Evolutionary conservation across 2,329 filamentous ascomycete species (phyloP).

Genomic region (Mollisia scopiformis): DNA sequence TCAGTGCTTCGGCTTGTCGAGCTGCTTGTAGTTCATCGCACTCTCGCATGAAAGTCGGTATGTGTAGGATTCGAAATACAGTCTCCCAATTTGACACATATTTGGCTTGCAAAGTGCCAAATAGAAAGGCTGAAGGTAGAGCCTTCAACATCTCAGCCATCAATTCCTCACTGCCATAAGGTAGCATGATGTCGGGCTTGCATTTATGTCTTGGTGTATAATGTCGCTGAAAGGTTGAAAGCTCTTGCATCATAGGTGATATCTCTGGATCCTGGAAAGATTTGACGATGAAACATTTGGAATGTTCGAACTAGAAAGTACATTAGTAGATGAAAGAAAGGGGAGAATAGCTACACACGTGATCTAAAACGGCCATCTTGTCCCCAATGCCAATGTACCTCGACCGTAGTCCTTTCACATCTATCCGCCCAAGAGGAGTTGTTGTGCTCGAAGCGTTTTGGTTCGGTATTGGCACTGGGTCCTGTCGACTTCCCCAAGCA

Average conservation of each 20-base stretch:
- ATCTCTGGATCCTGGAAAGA: conserved; percentile 17
- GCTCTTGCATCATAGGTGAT: conserved; percentile 13
- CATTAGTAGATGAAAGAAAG: too few species aligned
- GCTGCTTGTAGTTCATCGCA: conserved; percentile 12
- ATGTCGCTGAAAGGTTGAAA: conserved; percentile 18
- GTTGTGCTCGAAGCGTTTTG: background rate
- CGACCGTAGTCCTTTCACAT: conserved; percentile 16
- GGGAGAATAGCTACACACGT: conserved; percentile 8
- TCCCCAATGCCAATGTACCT: conserved; percentile 19
- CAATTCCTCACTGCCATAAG: conserved; percentile 10
- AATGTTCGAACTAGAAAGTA: conserved; percentile 18
- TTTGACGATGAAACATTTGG: conserved; percentile 19
- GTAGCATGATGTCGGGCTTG: background rate
- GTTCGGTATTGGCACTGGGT: background rate
- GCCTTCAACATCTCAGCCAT: conserved; percentile 21
- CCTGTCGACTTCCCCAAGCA: background rate
- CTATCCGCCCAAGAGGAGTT: conserved; percentile 9
- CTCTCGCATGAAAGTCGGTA: conserved; percentile 20
- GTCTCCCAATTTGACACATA: conserved; percentile 26
- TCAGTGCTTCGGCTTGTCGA: background rate
- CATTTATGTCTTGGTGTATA: conserved; percentile 8
- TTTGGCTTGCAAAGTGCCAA: conserved; percentile 13
- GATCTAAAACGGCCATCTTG: conserved; percentile 23
- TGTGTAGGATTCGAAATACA: conserved; percentile 21
- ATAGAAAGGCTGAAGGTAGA: conserved; percentile 11